Evolutionary conservation across 1,139 yeast genomes (phyloP).

Genomic region (Candida pseudoviswanathii): DNA sequence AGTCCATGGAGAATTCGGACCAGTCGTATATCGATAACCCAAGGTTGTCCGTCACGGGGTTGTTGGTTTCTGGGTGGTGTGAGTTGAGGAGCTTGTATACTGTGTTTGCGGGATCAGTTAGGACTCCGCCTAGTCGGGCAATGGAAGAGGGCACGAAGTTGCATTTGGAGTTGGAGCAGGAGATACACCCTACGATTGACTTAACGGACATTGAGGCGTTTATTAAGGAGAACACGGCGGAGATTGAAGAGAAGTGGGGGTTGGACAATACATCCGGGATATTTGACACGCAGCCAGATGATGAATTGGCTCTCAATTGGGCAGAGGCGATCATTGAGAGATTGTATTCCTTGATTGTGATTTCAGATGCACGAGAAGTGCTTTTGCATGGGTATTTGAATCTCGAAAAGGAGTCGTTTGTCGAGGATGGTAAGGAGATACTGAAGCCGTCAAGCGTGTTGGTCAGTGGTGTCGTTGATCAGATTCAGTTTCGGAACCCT

Average conservation of each 20-base stretch:
- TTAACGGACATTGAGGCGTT: conserved; percentile 13
- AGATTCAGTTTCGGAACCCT: conserved; percentile 29
- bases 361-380: conserved; percentile 62
- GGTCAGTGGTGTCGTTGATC: conserved; percentile 67
- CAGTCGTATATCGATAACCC: conserved; percentile 30
- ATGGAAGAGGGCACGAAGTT: conserved; percentile 42
- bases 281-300: conserved; percentile 25
- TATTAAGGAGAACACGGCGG: conserved; percentile 1
- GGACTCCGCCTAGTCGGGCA: conserved; percentile 26
- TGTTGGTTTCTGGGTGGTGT: conserved; percentile 54
- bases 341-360: conserved; percentile 38
- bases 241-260: conserved; percentile 1
- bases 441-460: conserved; percentile 25
- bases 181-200: conserved; percentile 36
- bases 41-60: conserved; percentile 48
- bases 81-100: conserved; percentile 49
- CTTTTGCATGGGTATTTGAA: conserved; percentile 56
- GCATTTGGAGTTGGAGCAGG: conserved; percentile 46
- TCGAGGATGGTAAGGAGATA: conserved; percentile 15
- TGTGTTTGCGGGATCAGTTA: conserved; percentile 38
- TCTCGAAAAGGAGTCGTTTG: conserved; percentile 25
- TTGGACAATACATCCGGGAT: conserved; percentile 30
- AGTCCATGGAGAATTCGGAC: conserved; percentile 26
- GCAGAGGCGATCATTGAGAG: conserved; percentile 32
- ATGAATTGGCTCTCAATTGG: conserved; percentile 36